phyloP scores from a whole-genome alignment of 2,329 filamentous ascomycete species.

The Blastomyces percursus region DNA sequence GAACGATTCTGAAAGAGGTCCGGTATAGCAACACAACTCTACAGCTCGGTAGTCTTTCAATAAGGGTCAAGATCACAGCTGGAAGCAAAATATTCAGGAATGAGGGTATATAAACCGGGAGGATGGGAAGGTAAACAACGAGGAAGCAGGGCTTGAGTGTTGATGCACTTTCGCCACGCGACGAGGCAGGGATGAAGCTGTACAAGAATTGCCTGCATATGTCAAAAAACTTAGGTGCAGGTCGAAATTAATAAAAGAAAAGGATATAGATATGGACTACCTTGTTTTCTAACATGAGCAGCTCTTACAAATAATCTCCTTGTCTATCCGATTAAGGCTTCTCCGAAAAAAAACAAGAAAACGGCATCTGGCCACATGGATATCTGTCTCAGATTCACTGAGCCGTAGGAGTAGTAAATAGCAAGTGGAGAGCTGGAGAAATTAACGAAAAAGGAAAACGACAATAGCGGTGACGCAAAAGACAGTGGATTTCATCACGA shows the following conservation, averaged over 20 bases:
- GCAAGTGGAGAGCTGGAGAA: not conserved
- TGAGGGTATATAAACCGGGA: not conserved
- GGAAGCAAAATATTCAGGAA: not conserved
- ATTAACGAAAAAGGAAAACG: not conserved
- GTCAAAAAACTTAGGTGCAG: not conserved
- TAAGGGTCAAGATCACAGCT: not conserved
- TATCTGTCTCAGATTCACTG: not conserved
- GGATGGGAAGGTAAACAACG: not conserved
- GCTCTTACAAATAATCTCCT: not conserved
- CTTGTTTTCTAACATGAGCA: not conserved
- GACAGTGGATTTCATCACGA: not conserved
- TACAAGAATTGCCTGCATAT: constrained; percentile 1
- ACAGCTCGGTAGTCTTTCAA: not conserved
- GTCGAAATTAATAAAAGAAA: not conserved
- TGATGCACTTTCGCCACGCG: not conserved
- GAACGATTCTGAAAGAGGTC: not conserved
- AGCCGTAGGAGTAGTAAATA: not conserved
- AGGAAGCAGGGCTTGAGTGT: not conserved
- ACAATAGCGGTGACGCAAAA: not conserved
- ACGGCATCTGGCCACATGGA: not conserved
- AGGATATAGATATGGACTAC: not conserved
- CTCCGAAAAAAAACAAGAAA: not conserved
- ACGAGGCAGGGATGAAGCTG: not conserved
- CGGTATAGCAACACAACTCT: not conserved
- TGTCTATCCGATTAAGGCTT: not conserved